Evolutionary conservation across 2,329 filamentous ascomycete genomes (phyloP).

Genomic region (Remersonia thermophila): DNA sequence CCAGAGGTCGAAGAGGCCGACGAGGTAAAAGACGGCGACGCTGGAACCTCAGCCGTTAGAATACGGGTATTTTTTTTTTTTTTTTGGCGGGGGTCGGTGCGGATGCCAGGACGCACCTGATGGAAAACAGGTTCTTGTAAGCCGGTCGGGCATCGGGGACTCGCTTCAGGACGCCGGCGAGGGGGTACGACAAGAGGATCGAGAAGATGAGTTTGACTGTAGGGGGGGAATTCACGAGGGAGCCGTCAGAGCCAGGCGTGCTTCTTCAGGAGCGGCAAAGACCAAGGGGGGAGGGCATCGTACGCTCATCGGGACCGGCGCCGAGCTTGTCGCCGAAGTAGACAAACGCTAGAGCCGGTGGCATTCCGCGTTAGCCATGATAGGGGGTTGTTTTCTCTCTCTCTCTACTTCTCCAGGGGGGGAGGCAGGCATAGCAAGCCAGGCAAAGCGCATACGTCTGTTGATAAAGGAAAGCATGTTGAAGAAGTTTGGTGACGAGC

Average conservation of each 20-base stretch:
- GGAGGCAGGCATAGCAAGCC: neutral
- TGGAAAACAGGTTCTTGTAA: conserved; percentile 79
- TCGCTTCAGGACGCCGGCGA: conserved; percentile 78
- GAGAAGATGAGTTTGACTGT: conserved; percentile 93
- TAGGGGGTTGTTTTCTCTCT: neutral
- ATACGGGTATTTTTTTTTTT: no score
- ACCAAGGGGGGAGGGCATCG: neutral
- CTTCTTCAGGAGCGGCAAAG: neutral
- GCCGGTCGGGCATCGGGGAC: conserved; percentile 75
- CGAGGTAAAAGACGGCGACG: conserved; percentile 76
- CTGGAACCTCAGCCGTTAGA: conserved; percentile 27
- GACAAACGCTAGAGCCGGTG: conserved; percentile 30
- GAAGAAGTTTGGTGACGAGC: no score
- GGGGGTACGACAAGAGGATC: conserved; percentile 83
- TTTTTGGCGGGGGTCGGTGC: no score
- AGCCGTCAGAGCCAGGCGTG: neutral
- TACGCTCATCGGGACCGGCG: conserved; percentile 34
- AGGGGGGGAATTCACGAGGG: conserved; percentile 2
- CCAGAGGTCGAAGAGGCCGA: conserved; percentile 92
- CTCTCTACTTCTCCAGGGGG: no score
- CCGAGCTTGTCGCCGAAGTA: conserved; percentile 30
- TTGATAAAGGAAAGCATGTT: conserved; percentile 26
- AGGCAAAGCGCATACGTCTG: conserved; percentile 17
- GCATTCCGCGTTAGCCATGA: conserved; percentile 5
- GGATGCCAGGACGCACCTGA: conserved; percentile 41